These are phyloP conservation scores for Ilyonectria robusta DNA, from an alignment of 2,329 filamentous ascomycete genomes.

Conservation along the genomic window DNA sequence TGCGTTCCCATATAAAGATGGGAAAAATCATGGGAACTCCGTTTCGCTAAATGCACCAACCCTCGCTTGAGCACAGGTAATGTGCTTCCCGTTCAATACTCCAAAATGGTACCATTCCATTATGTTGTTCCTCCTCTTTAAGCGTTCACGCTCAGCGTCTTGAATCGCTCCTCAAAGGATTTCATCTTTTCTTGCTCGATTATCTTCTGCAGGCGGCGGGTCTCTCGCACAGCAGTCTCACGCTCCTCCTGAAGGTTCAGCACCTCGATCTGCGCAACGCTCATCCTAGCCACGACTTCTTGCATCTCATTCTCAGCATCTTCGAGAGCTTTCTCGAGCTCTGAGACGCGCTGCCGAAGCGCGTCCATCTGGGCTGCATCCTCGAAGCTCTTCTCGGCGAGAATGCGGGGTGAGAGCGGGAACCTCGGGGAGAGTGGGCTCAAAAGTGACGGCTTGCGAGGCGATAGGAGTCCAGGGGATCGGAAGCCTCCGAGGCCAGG, in stretches of 20 bases:
- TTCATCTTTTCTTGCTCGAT: slow-evolving; percentile 76
- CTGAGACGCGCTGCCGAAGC: slow-evolving; percentile 83
- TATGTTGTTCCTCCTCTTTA: slow-evolving; percentile 33
- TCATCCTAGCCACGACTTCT: slow-evolving; percentile 85
- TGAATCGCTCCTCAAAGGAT: slow-evolving; percentile 58
- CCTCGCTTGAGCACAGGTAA: slow-evolving; percentile 28
- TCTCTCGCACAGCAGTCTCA: slow-evolving; percentile 81
- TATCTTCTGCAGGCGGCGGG: slow-evolving; percentile 76
- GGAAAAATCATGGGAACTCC: slow-evolving; percentile 53
- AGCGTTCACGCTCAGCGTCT: slow-evolving; percentile 49
- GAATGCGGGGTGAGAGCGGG: slow-evolving; percentile 58
- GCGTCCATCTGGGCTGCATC: slow-evolving; percentile 82
- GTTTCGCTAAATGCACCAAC: slow-evolving; percentile 55
- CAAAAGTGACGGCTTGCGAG: slow-evolving; percentile 52
- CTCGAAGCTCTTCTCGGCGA: slow-evolving; percentile 76
- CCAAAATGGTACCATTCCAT: slow-evolving; percentile 23
- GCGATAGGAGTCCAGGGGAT: slow-evolving; percentile 51
- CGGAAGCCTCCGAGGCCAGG: slow-evolving; percentile 49
- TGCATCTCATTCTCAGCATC: slow-evolving; percentile 82
- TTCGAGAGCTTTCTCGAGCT: slow-evolving; percentile 82
- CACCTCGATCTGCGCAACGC: slow-evolving; percentile 85
- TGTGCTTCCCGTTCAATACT: slow-evolving; percentile 33
- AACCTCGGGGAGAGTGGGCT: slow-evolving; percentile 56
- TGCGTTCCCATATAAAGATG: slow-evolving; percentile 37
- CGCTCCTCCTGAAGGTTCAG: slow-evolving; percentile 82